phyloP scores from a whole-genome alignment of 371 early-diverging fungal genomes.

The Massospora cicadina region DNA sequence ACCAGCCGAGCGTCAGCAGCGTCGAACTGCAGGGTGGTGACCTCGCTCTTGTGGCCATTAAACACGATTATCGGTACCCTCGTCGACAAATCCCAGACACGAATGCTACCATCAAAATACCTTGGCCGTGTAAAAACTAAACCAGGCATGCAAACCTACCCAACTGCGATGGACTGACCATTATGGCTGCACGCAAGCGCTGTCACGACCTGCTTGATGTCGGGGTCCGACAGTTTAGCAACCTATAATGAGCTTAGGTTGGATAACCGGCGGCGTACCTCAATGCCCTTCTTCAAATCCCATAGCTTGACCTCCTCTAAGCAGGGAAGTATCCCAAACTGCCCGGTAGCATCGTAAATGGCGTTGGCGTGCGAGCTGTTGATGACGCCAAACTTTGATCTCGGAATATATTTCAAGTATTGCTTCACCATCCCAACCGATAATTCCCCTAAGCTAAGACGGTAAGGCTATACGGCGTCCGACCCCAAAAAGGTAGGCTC shows the following conservation, averaged over 20 bases:
- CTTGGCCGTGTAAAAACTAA: conserved; percentile 14
- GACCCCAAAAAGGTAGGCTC: too few relatives aligned
- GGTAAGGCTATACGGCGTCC: too few relatives aligned
- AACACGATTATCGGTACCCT: conserved; percentile 37
- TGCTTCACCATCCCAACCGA: conserved; percentile 51
- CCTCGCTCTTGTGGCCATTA: conserved; percentile 79
- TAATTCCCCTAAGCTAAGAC: too few relatives aligned
- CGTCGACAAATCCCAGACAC: conserved; percentile 41
- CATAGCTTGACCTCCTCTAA: conserved; percentile 70
- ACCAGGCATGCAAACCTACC: conserved; percentile 27
- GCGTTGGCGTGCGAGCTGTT: conserved; percentile 44
- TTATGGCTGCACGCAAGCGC: conserved; percentile 45
- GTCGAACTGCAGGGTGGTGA: conserved; percentile 70
- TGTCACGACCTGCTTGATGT: conserved; percentile 63
- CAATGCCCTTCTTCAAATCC: conserved; percentile 69
- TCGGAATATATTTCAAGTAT: conserved; percentile 70
- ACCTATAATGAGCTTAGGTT: conserved; percentile 18
- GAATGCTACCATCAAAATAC: conserved; percentile 68
- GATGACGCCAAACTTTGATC: conserved; percentile 69
- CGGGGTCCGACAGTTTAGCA: conserved; percentile 50
- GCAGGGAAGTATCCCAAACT: conserved; percentile 53
- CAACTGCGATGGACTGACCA: conserved; percentile 55
- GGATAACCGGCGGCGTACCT: conserved; percentile 20
- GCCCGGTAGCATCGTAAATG: conserved; percentile 46
- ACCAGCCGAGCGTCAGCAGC: conserved; percentile 57